A percentile compares a stretch with the other conserved stretches of the same genome.
Conservation (phyloP, 2,329 filamentous ascomycete genomes). For the Curvularia eragrostidis region DNA sequence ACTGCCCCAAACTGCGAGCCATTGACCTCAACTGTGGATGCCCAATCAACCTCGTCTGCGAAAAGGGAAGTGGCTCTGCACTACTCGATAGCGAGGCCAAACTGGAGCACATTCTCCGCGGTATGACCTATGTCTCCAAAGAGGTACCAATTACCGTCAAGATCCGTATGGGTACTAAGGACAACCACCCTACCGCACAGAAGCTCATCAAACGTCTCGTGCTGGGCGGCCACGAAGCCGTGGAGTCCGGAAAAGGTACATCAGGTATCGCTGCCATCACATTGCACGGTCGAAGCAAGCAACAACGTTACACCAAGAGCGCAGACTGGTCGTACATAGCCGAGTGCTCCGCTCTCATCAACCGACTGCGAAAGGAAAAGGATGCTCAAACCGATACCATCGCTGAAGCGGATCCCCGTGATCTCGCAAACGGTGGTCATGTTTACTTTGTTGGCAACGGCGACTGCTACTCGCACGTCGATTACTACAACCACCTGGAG, state of each 20-base stretch:
- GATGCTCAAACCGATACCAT: slow-evolving; percentile 75
- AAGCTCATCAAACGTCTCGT: slow-evolving; percentile 84
- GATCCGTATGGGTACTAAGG: slow-evolving; percentile 88
- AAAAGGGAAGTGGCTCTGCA: slow-evolving; percentile 86
- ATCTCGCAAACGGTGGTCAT: slow-evolving; percentile 70
- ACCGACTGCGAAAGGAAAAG: slow-evolving; percentile 74
- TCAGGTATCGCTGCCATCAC: slow-evolving; percentile 90
- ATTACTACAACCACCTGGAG: slow-evolving; percentile 81
- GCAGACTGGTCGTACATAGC: slow-evolving; percentile 98
- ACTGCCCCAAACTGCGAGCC: slow-evolving; percentile 82
- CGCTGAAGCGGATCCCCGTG: slow-evolving; percentile 76
- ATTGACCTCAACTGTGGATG: slow-evolving; percentile 98
- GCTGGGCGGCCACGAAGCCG: slow-evolving; percentile 76
- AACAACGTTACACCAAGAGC: slow-evolving; percentile 89
- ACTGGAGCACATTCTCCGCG: slow-evolving; percentile 90
- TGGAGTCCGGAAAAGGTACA: slow-evolving; percentile 66
- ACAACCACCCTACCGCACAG: slow-evolving; percentile 77
- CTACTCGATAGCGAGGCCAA: slow-evolving; percentile 88
- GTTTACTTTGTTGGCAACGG: slow-evolving; percentile 96
- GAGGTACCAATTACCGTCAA: slow-evolving; percentile 94
- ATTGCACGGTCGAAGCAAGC: slow-evolving; percentile 88
- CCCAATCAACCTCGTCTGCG: slow-evolving; percentile 92
- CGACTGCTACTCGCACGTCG: slow-evolving; percentile 90
- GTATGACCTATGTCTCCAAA: slow-evolving; percentile 93
- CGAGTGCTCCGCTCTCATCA: slow-evolving; percentile 84